Evolutionary conservation across 768 basidiomycete genomes (phyloP).

Genomic region (Mycena chlorophos): DNA sequence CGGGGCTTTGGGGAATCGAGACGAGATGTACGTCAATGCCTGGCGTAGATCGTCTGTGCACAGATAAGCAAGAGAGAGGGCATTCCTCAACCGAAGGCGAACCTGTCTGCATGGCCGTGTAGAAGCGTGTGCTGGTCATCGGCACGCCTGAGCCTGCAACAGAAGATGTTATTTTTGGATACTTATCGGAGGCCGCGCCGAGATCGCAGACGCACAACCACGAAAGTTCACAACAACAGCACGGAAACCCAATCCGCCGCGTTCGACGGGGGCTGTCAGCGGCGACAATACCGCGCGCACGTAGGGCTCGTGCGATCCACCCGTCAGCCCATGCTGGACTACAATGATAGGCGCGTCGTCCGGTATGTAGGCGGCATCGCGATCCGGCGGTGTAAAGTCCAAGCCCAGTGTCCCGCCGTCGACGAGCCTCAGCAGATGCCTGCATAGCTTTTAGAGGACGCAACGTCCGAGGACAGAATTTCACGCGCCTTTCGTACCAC

Average conservation of each 20-base stretch:
- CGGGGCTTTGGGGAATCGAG: slow-evolving; percentile 74
- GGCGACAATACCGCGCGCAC: slow-evolving; percentile 79
- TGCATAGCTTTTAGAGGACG: slow-evolving; percentile 11
- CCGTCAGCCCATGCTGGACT: slow-evolving; percentile 58
- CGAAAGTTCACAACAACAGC: slow-evolving; percentile 91
- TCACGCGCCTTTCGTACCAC: slow-evolving; percentile 40
- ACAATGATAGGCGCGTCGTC: slow-evolving; percentile 56
- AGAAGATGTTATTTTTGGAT: slow-evolving; percentile 6
- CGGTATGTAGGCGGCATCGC: slow-evolving; percentile 35
- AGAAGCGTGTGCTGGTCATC: slow-evolving; percentile 79
- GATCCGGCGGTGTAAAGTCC: slow-evolving; percentile 60
- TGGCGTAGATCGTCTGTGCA: slow-evolving; percentile 84
- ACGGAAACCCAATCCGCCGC: slow-evolving; percentile 87
- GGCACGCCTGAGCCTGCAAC: slow-evolving; percentile 77
- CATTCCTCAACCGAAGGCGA: too few species aligned
- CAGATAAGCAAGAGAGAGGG: too few species aligned
- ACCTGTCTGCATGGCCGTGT: slow-evolving; percentile 89
- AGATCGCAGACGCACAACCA: slow-evolving; percentile 64
- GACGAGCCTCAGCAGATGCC: slow-evolving; percentile 49
- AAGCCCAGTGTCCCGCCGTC: slow-evolving; percentile 70
- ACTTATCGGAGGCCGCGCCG: slow-evolving; percentile 2
- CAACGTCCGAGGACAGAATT: neutral
- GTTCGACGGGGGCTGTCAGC: slow-evolving; percentile 64
- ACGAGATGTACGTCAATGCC: slow-evolving; percentile 72
- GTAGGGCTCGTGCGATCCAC: slow-evolving; percentile 88